These are phyloP conservation scores for Phytophthora boehmeriae DNA, from an alignment of 352 stramenopile genomes.

Conservation along the genomic window DNA sequence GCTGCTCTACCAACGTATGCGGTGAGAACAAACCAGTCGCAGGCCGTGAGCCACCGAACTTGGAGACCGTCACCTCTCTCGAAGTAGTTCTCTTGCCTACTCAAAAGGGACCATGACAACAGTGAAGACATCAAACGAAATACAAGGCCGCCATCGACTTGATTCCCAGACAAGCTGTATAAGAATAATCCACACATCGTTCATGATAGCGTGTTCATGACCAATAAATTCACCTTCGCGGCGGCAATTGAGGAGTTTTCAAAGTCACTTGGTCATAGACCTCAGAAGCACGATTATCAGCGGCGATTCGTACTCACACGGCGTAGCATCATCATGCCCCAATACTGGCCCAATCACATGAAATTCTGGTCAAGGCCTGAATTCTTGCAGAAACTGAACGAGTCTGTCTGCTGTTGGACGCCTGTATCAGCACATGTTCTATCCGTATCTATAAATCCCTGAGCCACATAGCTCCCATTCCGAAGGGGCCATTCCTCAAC, in stretches of 20 bases:
- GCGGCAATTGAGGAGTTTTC: too few relatives aligned
- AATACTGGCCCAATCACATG: neutral
- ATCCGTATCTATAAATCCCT: conserved; percentile 1
- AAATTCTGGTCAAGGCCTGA: neutral
- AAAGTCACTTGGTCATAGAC: too few relatives aligned
- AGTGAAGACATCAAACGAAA: neutral
- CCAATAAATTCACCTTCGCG: too few relatives aligned
- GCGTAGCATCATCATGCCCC: neutral
- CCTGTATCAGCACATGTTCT: neutral
- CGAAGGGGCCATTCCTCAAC: conserved; percentile 37
- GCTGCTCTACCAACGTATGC: neutral
- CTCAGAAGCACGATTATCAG: too few relatives aligned
- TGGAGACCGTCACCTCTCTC: neutral
- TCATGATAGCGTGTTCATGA: too few relatives aligned
- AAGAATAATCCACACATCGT: neutral
- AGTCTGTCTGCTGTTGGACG: neutral
- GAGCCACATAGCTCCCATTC: too few relatives aligned
- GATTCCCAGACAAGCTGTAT: neutral
- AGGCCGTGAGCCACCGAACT: neutral
- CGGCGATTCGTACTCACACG: too few relatives aligned
- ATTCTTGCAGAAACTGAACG: conserved; percentile 1
- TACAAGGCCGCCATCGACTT: neutral
- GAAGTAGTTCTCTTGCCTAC: neutral
- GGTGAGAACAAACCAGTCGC: neutral
- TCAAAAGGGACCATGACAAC: neutral